Evolutionary conservation across 2,329 filamentous ascomycete species (phyloP), one percentile per base, ranked within the genome.

Genomic region (Arthrocladium fulminans): DNA sequence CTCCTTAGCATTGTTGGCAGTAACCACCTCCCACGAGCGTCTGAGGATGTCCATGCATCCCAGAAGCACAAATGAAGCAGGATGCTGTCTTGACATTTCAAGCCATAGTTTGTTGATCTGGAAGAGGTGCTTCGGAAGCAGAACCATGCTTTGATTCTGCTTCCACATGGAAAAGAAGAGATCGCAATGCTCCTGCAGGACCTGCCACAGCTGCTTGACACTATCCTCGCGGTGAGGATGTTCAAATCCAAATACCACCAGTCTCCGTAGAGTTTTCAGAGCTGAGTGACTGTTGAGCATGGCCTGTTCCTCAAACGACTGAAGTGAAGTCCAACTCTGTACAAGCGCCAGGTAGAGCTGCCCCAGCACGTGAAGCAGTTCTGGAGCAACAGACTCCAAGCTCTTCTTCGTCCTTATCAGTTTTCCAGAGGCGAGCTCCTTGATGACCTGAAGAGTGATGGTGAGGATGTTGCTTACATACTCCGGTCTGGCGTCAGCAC

Each of bases 91-190:
- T 1, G 87, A 81, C 83, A 97, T 90, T 48, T 88, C 83, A 32
- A 94, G 75, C 63, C 97, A 92, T 2, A 98, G 72, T 66, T 97
- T 98, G 2, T 89, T 83, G 43, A 97, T 83, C 61, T 97, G 89
- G 35, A 96, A 69, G 2, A 95, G 72, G 61, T 96, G 89, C 62
- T 88, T 94, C 55, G 86, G 85, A n/a, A 94, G 70, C 20, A 84
- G 62, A 29, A 75, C 76, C 78, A 76, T 20, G 80, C 75, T 3
- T 69, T 65, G 74, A 43, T 79, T 74, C 35, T 75, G 71, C 55
- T 74, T 73, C 45, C 83, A 72, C 51, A 84, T 77, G 20, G 70
- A 69, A 29, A 94, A 75, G 52, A 95, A 83, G 34, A 83, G 75
- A n/a, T 81, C 81, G 54, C 94, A 84, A 54, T 94, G 86, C 7